Conservation (phyloP, 805 yeast genomes). For the Candida insectorum region DNA sequence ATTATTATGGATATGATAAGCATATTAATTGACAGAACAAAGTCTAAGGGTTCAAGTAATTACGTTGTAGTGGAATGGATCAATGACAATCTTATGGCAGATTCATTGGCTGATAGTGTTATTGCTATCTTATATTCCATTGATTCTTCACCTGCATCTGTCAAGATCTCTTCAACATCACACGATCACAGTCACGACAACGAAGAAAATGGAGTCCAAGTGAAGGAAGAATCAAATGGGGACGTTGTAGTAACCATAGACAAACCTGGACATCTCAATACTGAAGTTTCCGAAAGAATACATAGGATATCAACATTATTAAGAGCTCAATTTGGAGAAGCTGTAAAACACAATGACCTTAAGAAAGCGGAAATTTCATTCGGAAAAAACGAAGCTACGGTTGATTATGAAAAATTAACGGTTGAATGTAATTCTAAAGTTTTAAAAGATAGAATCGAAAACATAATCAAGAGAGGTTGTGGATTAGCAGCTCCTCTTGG, state of each 20-base stretch:
- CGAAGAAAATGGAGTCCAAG: slow-evolving; percentile 13
- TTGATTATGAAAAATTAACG: slow-evolving; percentile 59
- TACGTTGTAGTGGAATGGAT: slow-evolving; percentile 81
- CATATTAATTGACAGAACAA: slow-evolving; percentile 38
- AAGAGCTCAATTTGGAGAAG: slow-evolving; percentile 84
- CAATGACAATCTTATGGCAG: slow-evolving; percentile 77
- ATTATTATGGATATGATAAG: slow-evolving; percentile 45
- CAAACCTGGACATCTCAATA: slow-evolving; percentile 22
- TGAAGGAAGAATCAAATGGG: slow-evolving; percentile 12
- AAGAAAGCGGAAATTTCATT: slow-evolving; percentile 61
- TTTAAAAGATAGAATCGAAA: slow-evolving; percentile 76
- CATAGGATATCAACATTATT: slow-evolving; percentile 59
- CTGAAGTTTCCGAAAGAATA: slow-evolving; percentile 29
- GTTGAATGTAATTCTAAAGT: slow-evolving; percentile 74
- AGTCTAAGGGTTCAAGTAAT: slow-evolving; percentile 20
- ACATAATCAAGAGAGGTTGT: slow-evolving; percentile 72
- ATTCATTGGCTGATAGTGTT: slow-evolving; percentile 90
- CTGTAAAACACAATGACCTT: slow-evolving; percentile 44
- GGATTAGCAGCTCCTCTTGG: slow-evolving; percentile 83
- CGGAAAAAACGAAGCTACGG: slow-evolving; percentile 70
- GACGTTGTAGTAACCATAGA: slow-evolving; percentile 6
- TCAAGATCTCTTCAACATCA: slow-evolving; percentile 69
- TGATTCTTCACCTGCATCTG: slow-evolving; percentile 93
- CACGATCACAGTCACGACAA: slow-evolving; percentile 44
- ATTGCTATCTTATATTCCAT: slow-evolving; percentile 87